phyloP scores from a whole-genome alignment of 805 yeast species.

The Schizosaccharomyces cryophilus region DNA sequence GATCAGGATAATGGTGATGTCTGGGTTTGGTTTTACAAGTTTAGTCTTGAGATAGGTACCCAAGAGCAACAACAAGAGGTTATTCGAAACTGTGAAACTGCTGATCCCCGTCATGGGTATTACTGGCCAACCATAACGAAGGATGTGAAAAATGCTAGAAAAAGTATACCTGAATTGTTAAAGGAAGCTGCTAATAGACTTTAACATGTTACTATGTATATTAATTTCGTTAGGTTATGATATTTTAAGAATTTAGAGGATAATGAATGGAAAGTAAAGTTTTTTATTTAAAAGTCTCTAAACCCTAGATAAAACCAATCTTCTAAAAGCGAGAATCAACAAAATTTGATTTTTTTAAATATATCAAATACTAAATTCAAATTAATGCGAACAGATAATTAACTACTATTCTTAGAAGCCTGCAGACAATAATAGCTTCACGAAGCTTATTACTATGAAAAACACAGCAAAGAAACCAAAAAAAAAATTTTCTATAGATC shows the following conservation, averaged over 20 bases:
- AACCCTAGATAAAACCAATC: too few species aligned
- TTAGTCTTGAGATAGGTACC: constrained; percentile 16
- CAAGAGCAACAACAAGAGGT: constrained; percentile 18
- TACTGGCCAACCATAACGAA: constrained; percentile 33
- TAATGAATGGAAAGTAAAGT: too few species aligned
- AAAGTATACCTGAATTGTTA: constrained; percentile 20
- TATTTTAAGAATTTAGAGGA: too few species aligned
- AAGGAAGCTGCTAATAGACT: constrained; percentile 11
- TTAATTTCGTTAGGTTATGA: too few species aligned
- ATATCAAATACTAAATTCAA: too few species aligned
- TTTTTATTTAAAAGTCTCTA: too few species aligned
- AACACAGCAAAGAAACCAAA: neutral
- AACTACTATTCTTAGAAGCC: too few species aligned
- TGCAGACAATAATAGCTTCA: too few species aligned
- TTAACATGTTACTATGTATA: neutral
- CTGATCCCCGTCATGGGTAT: constrained; percentile 37
- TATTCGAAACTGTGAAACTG: constrained; percentile 17
- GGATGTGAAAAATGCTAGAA: constrained; percentile 22
- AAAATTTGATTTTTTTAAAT: too few species aligned
- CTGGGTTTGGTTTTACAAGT: constrained; percentile 41
- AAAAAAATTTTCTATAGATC: neutral
- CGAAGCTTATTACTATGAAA: too few species aligned
- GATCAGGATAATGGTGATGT: constrained; percentile 45
- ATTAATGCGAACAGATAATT: too few species aligned
- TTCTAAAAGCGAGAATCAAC: too few species aligned